A percentile compares a stretch with the other conserved stretches of the same genome.
Conservation (phyloP, 2,329 filamentous ascomycete species). For the Ophiostoma tasmaniense region DNA sequence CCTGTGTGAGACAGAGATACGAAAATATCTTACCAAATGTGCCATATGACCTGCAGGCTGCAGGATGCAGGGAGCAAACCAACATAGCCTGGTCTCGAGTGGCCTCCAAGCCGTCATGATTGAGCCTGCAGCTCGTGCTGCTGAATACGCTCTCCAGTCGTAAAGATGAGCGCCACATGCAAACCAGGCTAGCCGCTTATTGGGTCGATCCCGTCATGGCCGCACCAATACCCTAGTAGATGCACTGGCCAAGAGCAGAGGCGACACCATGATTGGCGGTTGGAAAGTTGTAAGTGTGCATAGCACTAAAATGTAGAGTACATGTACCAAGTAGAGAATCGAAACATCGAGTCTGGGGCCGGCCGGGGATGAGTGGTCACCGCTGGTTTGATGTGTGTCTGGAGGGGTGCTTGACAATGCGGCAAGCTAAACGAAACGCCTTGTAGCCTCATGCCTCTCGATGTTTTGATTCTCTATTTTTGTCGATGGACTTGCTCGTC, state of each 20-base stretch:
- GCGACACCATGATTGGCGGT: conserved; percentile 13
- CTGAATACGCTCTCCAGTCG: not conserved
- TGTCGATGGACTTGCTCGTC: not conserved
- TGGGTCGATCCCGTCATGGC: conserved; percentile 18
- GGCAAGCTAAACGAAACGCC: not conserved
- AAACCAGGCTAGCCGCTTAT: conserved; percentile 15
- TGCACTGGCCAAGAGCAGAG: conserved; percentile 2
- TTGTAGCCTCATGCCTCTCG: not conserved
- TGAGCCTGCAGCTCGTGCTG: not conserved
- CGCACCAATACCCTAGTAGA: conserved; percentile 10
- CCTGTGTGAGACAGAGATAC: not conserved
- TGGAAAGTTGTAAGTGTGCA: not conserved
- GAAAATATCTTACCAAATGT: not conserved
- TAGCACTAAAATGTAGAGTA: not conserved
- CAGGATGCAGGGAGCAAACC: not conserved
- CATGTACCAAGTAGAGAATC: not conserved
- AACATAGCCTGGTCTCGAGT: not conserved
- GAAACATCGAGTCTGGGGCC: not conserved
- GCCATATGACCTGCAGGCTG: conserved; percentile 2
- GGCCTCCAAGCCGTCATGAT: not conserved
- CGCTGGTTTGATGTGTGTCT: conserved; percentile 8
- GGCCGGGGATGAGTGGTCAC: not conserved
- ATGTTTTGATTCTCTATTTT: not conserved
- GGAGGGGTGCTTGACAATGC: conserved; percentile 4
- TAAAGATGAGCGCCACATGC: conserved; percentile 16